Conservation (phyloP, 2,329 filamentous ascomycete genomes). For the Talaromyces sp. region DNA sequence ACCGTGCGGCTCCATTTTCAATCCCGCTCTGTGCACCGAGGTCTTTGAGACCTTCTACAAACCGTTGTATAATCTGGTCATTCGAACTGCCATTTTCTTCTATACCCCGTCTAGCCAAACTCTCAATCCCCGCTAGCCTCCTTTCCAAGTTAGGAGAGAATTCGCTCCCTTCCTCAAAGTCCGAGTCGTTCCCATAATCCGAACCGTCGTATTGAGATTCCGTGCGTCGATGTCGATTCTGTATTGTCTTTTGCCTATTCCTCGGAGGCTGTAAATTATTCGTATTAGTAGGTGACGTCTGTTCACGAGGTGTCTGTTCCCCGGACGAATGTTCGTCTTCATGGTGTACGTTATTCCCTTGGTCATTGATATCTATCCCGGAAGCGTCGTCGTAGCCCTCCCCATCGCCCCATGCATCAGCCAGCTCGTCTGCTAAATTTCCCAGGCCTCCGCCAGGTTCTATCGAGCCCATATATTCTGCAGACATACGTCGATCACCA, state of each 20-base stretch:
- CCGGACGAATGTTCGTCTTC: slow-evolving; percentile 26
- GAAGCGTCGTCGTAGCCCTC: slow-evolving; percentile 46
- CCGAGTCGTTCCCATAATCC: slow-evolving; percentile 57
- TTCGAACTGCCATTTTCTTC: slow-evolving; percentile 51
- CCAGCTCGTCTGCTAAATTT: slow-evolving; percentile 62
- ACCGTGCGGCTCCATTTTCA: slow-evolving; percentile 57
- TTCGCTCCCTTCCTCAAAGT: slow-evolving; percentile 51
- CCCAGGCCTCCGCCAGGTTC: slow-evolving; percentile 51
- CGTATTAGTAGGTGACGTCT: slow-evolving; percentile 9
- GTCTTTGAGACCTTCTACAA: slow-evolving; percentile 52
- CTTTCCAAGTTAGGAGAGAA: slow-evolving; percentile 55
- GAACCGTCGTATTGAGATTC: slow-evolving; percentile 55
- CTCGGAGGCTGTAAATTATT: slow-evolving; percentile 33
- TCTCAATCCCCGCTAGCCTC: slow-evolving; percentile 56
- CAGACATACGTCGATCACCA: slow-evolving; percentile 37
- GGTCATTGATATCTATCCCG: slow-evolving; percentile 33
- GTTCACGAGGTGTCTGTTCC: slow-evolving; percentile 29
- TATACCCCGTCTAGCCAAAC: slow-evolving; percentile 51
- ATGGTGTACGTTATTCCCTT: slow-evolving; percentile 27
- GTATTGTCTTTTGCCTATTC: slow-evolving; percentile 38
- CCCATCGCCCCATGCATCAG: slow-evolving; percentile 56
- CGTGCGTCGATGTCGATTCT: slow-evolving; percentile 36
- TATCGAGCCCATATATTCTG: slow-evolving; percentile 35
- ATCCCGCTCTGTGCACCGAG: slow-evolving; percentile 55
- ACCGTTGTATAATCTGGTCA: slow-evolving; percentile 52